Evolutionary conservation across 805 yeast genomes (phyloP), one percentile per base, ranked within the genome.

Genomic region (Candida sanyiensis): DNA sequence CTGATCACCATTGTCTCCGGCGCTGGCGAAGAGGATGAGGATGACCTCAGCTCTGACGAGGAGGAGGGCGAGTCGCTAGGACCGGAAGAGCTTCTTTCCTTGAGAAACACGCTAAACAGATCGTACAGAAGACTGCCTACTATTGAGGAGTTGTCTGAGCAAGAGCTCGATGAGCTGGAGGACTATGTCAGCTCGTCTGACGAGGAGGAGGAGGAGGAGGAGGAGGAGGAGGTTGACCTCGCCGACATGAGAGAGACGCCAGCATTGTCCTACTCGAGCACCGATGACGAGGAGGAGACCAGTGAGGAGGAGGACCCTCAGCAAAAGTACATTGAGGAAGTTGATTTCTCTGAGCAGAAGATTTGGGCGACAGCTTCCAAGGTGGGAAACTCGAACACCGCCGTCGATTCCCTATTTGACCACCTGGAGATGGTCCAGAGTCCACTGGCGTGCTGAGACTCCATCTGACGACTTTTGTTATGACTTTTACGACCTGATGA

Each of bases 61-160:
- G 46, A 47, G 7, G 40, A 33, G n/a, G 42, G n/a, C n/a, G n/a
- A n/a, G n/a, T n/a, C 3, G 18, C 29, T 27, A 15, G 29, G 29
- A 27, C 29, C 29, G 13, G 18, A 13, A 27, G 32, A 28, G 13
- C 21, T 28, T 15, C 13, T 18, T 17, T 28, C 42, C n/a, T 41
- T 42, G 17, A 35, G 34, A n/a, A 28, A 39, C 7, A 37, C 16
- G 3, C 16, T 38, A 11, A 28, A 21, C 8, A 34, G 38, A 30
- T 32, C 33, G 7, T 52, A 47, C 39, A 51, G 53, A 49, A 28
- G 40, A n/a, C 33, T 53, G 42, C 55, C 55, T 28, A 47, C 54
- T 8, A 46, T 49, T 23, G 52, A 49, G 15, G 58, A 53, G 33
- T 13, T 46, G 28, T 23, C 39, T 3, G 55, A 50, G 20, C 36